Base-by-base conservation (phyloP, 345 rosid species). In the Leavenworthia alabamica region DNA sequence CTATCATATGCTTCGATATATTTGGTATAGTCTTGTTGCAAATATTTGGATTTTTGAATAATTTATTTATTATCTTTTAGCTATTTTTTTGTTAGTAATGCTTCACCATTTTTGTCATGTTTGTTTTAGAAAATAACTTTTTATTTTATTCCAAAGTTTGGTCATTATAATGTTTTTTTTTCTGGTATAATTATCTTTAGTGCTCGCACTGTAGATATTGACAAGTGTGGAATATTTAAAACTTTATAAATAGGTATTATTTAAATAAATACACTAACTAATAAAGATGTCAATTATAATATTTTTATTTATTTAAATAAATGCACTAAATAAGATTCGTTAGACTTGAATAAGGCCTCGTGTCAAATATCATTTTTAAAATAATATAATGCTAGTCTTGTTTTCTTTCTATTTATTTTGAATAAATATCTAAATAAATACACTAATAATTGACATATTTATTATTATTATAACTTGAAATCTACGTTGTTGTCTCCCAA, bases 401-500 rank as follows among this genome's bases (percentile, higher is more conserved):
- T 32, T 37, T 31, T 41, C 2, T 14, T 29, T 19, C 8, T 10
- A 9, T 48, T 40, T 22, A 31, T 15, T 2, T 7, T 3, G 10
- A 9, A 19, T 7, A 67, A 60, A 42, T 29, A 51, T 42, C 23
- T 59, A 42, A 44, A 32, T 32, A n/a, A 36, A 36, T n/a, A 15
- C 5, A 36, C 14, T 67, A 47, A 51, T 48, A 59, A 51, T 60
- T 24, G 53, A 42, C 46, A 50, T 42, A n/a, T 1, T 0, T 3
- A 8, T 22, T n/a, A n/a, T n/a, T n/a, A n/a, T n/a, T n/a, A n/a
- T n/a, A 46, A 60, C 39, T 42, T 40, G 57, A 56, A 50, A 42
- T 35, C 24, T 17, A 68, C 24, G 55, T 70, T 62, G 51, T 47
- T 55, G 62, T 70, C 58, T 62, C 68, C 58, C 63, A 5, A 60